Evolutionary conservation across 2,329 filamentous ascomycete genomes (phyloP).

Genomic region (Pseudopyrenochaeta lycopersici): DNA sequence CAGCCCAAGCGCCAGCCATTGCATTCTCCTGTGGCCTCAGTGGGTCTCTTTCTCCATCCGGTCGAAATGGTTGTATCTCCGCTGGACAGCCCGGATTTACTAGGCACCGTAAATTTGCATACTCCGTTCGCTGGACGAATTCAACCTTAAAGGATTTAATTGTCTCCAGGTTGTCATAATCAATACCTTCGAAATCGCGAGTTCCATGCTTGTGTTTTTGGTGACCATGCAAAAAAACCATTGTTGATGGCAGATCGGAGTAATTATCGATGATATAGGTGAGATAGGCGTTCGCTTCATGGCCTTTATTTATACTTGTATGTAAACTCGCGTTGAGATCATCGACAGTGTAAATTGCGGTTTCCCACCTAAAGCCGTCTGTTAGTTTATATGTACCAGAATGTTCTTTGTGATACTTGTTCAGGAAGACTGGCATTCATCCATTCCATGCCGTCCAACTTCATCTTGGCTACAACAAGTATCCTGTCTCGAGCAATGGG

Average conservation of each 20-base stretch:
- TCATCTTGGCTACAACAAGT: not conserved
- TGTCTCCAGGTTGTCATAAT: slow-evolving; percentile 11
- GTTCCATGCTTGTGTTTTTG: slow-evolving; percentile 22
- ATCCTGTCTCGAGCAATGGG: not conserved
- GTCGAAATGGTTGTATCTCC: slow-evolving; percentile 47
- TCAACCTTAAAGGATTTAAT: slow-evolving; percentile 42
- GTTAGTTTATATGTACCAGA: not conserved
- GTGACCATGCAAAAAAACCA: slow-evolving; percentile 27
- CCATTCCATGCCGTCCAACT: not conserved
- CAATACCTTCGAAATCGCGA: slow-evolving; percentile 15
- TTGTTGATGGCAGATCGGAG: slow-evolving; percentile 23
- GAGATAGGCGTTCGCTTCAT: slow-evolving; percentile 34
- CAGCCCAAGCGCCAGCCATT: slow-evolving; percentile 26
- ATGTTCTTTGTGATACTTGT: not conserved
- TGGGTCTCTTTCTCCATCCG: slow-evolving; percentile 18
- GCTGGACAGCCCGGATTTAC: slow-evolving; percentile 51
- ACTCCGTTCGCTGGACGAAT: slow-evolving; percentile 50
- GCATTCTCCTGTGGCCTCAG: slow-evolving; percentile 19
- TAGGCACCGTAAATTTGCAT: slow-evolving; percentile 53
- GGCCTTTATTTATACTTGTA: slow-evolving; percentile 27
- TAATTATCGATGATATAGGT: slow-evolving; percentile 37
- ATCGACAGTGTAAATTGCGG: not conserved
- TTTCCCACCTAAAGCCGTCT: not conserved
- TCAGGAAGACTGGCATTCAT: not conserved
- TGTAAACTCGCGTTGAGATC: not conserved